Base-by-base conservation (phyloP, 305 asterid species). In the Caryopteris hybrid region DNA sequence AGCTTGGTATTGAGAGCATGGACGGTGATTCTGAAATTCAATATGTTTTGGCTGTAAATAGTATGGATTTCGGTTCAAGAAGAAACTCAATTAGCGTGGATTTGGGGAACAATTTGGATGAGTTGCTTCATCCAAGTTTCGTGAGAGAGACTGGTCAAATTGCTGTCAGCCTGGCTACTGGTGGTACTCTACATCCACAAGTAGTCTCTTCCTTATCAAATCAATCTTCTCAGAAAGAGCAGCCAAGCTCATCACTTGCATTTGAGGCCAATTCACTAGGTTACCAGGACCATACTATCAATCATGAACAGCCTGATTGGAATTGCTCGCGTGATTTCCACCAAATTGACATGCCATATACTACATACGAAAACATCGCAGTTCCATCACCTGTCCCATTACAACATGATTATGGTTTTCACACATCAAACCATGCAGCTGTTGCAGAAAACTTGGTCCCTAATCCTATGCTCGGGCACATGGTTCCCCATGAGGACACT, bases 11-110 rank as follows among this genome's bases (percentile, higher is more conserved):
- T 45, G 95, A 79, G 70, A 85, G 79, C 66, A 65, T 50, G 47
- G 96, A 87, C 16, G 86, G 83, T 66, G 90, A 78, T 77, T 74
- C 94, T 62, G 98, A 89, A 80, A 68, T 86, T 67, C 88, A 87
- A 73, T 92, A 87, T 54, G 81, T 89, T 62, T 87, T 85, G 58
- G 96, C 96, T 67, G 92, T 92, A 47, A 92, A 92, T 74, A 86
- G 96, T 36, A 83, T 89, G 91, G 95, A 89, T 72, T 66, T 82
- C 6, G 87, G 90, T 51, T 87, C 95, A 29, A 79, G 88, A 79
- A 81, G 85, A 75, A 87, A 83, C 81, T 86, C 96, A 52, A 58
- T 84, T 65, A 81, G 64, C 43, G 72, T 79, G 71, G 92, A 76
- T 61, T 78, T 87, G 62, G 85, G 79, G 39, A 85, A 80, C 79